A percentile compares a stretch with the other conserved stretches of the same genome.
Evolutionary conservation across 345 rosid species (phyloP).

Genomic region (Citrus inodora): DNA sequence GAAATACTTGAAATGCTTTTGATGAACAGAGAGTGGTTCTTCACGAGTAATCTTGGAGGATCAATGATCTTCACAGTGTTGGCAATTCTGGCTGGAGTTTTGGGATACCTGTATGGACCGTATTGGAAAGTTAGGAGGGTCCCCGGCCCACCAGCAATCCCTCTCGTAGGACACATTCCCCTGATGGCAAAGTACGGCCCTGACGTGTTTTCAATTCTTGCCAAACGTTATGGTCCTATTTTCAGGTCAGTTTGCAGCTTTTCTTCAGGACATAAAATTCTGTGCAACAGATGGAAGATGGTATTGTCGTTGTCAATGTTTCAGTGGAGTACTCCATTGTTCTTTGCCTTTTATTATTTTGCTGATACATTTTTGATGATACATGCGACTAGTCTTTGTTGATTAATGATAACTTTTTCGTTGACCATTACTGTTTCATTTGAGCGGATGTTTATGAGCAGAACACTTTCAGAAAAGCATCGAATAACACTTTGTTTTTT

Average conservation of each 20-base stretch:
- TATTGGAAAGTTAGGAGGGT: slow-evolving; percentile 58
- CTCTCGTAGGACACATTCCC: slow-evolving; percentile 77
- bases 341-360: neutral
- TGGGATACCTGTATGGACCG: slow-evolving; percentile 54
- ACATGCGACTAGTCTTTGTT: neutral
- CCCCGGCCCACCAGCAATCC: slow-evolving; percentile 52
- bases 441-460: too few species aligned
- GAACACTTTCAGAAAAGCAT: too few species aligned
- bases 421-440: neutral
- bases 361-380: neutral
- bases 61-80: slow-evolving; percentile 20
- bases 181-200: slow-evolving; percentile 84
- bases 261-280: neutral
- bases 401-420: neutral
- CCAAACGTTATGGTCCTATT: slow-evolving; percentile 76
- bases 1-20: neutral
- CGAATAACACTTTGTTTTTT: too few species aligned
- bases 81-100: slow-evolving; percentile 24
- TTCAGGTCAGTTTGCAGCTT: slow-evolving; percentile 56
- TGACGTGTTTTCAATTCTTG: slow-evolving; percentile 74
- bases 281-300: neutral
- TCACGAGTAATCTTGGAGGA: neutral
- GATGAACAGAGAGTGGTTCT: slow-evolving; percentile 16
- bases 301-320: neutral
- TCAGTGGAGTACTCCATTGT: neutral